Conservation (phyloP, 352 stramenopile genomes). For the Phytopythium montanum region DNA sequence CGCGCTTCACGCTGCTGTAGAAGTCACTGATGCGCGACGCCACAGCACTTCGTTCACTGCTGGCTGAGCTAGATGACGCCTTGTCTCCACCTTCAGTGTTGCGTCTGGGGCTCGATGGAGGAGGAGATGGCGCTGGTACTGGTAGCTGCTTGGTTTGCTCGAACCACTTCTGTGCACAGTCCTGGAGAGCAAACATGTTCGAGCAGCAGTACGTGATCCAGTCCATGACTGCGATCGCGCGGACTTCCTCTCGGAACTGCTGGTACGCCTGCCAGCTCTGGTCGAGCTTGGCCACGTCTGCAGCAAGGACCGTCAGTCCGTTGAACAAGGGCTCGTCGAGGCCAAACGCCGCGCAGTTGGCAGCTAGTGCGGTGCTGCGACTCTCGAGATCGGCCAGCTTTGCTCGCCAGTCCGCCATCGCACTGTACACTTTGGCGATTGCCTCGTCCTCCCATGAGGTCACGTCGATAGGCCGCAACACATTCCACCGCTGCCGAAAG, state of each 20-base stretch:
- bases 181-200: conserved; percentile 92
- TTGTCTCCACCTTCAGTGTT: neutral
- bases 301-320: conserved; percentile 65
- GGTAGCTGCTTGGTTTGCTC: conserved; percentile 71
- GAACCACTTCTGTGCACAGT: conserved; percentile 89
- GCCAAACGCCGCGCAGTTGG: conserved; percentile 87
- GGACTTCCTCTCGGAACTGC: conserved; percentile 82
- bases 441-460: conserved; percentile 68
- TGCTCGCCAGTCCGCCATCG: conserved; percentile 82
- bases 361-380: conserved; percentile 47
- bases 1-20: conserved; percentile 78
- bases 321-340: conserved; percentile 86
- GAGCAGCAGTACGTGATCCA: conserved; percentile 92
- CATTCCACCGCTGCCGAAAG: conserved; percentile 87
- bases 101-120: conserved; percentile 2
- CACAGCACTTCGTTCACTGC: conserved; percentile 44
- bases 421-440: conserved; percentile 75
- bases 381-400: conserved; percentile 76
- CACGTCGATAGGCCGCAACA: conserved; percentile 83
- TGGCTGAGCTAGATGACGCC: neutral
- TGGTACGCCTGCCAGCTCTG: conserved; percentile 86
- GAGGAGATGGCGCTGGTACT: neutral
- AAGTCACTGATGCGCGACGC: conserved; percentile 81
- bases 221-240: conserved; percentile 70
- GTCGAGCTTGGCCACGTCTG: conserved; percentile 65